Percentiles rank a stretch among this genome's conserved stretches.
Conservation (phyloP, 805 yeast genomes). For the Wickerhamomyces subpelliculosus region DNA sequence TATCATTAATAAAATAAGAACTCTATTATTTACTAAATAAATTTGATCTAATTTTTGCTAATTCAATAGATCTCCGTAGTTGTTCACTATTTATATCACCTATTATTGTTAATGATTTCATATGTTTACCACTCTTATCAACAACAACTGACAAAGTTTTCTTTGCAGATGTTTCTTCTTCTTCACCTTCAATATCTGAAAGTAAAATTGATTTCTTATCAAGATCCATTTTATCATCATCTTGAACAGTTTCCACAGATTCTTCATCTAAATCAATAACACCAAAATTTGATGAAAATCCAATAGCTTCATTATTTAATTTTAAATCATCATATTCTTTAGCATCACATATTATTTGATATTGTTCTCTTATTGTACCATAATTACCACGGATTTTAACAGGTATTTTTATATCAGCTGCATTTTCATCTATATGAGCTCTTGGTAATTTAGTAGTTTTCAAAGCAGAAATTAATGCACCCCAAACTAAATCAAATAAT, state of each 20-base stretch:
- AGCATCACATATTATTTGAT: slow-evolving; percentile 53
- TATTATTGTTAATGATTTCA: slow-evolving; percentile 38
- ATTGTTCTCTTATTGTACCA: slow-evolving; percentile 39
- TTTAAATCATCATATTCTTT: slow-evolving; percentile 29
- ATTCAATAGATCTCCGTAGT: slow-evolving; percentile 38
- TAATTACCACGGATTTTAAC: slow-evolving; percentile 45
- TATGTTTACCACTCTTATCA: slow-evolving; percentile 20
- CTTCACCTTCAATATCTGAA: slow-evolving; percentile 79
- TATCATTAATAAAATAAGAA: neutral
- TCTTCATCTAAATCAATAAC: slow-evolving; percentile 38
- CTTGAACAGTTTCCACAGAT: slow-evolving; percentile 22
- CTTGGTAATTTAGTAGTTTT: slow-evolving; percentile 54
- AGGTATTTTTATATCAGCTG: slow-evolving; percentile 43
- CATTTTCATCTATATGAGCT: slow-evolving; percentile 60
- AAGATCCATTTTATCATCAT: slow-evolving; percentile 27
- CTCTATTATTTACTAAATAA: slow-evolving; percentile 21
- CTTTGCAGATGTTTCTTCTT: slow-evolving; percentile 59
- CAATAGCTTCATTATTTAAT: slow-evolving; percentile 31
- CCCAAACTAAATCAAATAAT: slow-evolving; percentile 69
- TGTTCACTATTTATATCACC: slow-evolving; percentile 44
- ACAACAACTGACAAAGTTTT: slow-evolving; percentile 46
- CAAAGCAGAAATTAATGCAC: slow-evolving; percentile 58
- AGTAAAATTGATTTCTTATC: slow-evolving; percentile 36
- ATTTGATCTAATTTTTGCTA: slow-evolving; percentile 42
- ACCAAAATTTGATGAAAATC: slow-evolving; percentile 51